Percentiles rank a stretch among this genome's conserved stretches.
phyloP scores from a whole-genome alignment of 306 rosid genomes.

The Vigna mungo region DNA sequence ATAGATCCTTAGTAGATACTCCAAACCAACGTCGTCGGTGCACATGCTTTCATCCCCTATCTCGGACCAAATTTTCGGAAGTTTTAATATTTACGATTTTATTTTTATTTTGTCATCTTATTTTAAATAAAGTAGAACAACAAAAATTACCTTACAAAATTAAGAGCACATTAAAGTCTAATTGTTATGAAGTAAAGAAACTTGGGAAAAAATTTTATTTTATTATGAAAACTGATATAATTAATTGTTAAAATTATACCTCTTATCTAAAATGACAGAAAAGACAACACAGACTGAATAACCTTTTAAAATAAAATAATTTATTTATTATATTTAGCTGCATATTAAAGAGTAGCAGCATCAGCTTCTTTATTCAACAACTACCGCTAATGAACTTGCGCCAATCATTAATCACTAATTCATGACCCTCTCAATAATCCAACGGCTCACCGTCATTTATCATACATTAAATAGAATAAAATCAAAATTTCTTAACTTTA shows the following conservation, averaged over 20 bases:
- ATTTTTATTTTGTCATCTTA: neutral
- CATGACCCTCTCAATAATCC: constrained; percentile 31
- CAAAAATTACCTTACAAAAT: neutral
- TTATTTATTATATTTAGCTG: neutral
- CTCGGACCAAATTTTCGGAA: neutral
- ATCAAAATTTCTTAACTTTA: neutral
- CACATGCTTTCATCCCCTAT: constrained; percentile 6
- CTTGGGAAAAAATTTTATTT: no score
- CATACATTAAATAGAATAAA: constrained; percentile 11
- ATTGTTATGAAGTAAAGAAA: no score
- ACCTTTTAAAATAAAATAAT: neutral
- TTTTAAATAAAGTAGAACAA: neutral
- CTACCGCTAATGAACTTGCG: neutral
- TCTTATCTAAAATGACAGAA: no score
- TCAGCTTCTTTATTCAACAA: neutral
- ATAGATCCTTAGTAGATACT: constrained; percentile 4
- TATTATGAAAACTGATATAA: neutral
- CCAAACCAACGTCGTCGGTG: neutral
- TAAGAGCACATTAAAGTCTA: no score
- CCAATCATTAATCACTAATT: constrained; percentile 4
- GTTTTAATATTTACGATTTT: neutral
- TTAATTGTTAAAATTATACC: neutral
- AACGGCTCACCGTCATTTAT: neutral
- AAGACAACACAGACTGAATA: neutral
- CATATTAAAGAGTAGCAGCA: no score